Conservation (phyloP, 352 stramenopile species). For the Phytophthora palmivora region DNA sequence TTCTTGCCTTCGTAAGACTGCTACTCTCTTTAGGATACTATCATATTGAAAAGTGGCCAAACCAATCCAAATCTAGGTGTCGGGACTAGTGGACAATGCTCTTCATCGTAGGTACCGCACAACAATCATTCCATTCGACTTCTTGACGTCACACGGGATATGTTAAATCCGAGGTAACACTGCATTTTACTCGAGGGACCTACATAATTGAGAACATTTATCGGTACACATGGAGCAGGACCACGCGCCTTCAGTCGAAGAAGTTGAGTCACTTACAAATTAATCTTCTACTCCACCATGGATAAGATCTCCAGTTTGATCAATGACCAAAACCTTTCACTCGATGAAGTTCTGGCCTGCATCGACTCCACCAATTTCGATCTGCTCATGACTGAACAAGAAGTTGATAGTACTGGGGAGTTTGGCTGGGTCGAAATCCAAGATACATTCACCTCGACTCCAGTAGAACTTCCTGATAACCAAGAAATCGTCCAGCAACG, state of each 20-base stretch:
- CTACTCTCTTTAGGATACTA: neutral
- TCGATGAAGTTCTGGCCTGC: slow-evolving; percentile 26
- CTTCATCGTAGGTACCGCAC: neutral
- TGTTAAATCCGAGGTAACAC: too few species aligned
- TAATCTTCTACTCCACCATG: slow-evolving; percentile 12
- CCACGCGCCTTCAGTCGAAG: too few species aligned
- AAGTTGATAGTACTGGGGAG: neutral
- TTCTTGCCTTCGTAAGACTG: slow-evolving; percentile 11
- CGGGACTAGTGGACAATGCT: neutral
- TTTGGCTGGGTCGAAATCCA: neutral
- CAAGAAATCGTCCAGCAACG: neutral
- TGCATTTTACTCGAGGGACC: too few species aligned
- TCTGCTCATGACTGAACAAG: neutral
- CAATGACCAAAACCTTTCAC: neutral
- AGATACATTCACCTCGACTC: neutral
- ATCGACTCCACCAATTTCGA: slow-evolving; percentile 27
- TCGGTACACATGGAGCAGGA: too few species aligned
- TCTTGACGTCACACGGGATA: too few species aligned
- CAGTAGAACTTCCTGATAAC: neutral
- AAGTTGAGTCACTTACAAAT: slow-evolving; percentile 11
- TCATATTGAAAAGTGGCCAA: slow-evolving; percentile 5
- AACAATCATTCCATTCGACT: too few species aligned
- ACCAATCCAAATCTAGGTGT: neutral
- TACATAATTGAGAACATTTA: too few species aligned
- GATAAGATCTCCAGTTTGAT: slow-evolving; percentile 13